Percentiles rank a stretch among this genome's conserved stretches.
These are phyloP conservation scores for Cicer judaicum DNA, from an alignment of 306 rosid genomes.

Conservation along the genomic window DNA sequence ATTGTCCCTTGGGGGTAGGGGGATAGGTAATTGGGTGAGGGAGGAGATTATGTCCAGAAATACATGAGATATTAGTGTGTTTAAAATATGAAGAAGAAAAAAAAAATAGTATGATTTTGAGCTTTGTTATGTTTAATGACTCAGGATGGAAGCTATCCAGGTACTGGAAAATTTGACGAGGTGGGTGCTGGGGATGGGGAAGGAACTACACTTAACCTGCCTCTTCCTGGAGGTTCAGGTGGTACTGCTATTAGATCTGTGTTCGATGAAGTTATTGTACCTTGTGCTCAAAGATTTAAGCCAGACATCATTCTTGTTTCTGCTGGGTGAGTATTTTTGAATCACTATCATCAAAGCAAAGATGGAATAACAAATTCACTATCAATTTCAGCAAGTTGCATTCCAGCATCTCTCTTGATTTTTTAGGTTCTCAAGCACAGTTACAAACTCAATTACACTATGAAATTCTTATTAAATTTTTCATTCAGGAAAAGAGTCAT, in stretches of 20 bases:
- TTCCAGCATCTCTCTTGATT: slow-evolving; percentile 10
- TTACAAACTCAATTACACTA: slow-evolving; percentile 28
- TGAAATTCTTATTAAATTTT: slow-evolving; percentile 24
- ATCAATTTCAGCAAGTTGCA: slow-evolving; percentile 13
- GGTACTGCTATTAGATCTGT: slow-evolving; percentile 75
- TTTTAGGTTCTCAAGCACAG: slow-evolving; percentile 1
- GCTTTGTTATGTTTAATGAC: slow-evolving; percentile 28
- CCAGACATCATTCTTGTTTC: slow-evolving; percentile 96
- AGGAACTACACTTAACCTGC: slow-evolving; percentile 91
- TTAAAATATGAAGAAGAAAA: neutral
- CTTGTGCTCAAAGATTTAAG: slow-evolving; percentile 85
- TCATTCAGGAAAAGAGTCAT: slow-evolving; percentile 2
- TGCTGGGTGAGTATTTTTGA: slow-evolving; percentile 79
- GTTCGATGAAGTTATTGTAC: slow-evolving; percentile 86
- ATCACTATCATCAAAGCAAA: slow-evolving; percentile 35
- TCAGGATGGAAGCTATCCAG: slow-evolving; percentile 96
- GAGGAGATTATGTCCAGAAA: slow-evolving; percentile 4
- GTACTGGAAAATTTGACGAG: slow-evolving; percentile 87
- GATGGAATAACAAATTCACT: neutral
- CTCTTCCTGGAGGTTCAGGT: slow-evolving; percentile 96
- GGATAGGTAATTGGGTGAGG: neutral
- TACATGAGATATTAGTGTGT: neutral
- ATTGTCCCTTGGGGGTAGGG: neutral
- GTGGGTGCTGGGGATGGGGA: slow-evolving; percentile 82
- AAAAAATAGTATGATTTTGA: slow-evolving; percentile 2